phyloP scores from a whole-genome alignment of 495 filamentous ascomycete genomes.

The Annulohypoxylon moriforme region DNA sequence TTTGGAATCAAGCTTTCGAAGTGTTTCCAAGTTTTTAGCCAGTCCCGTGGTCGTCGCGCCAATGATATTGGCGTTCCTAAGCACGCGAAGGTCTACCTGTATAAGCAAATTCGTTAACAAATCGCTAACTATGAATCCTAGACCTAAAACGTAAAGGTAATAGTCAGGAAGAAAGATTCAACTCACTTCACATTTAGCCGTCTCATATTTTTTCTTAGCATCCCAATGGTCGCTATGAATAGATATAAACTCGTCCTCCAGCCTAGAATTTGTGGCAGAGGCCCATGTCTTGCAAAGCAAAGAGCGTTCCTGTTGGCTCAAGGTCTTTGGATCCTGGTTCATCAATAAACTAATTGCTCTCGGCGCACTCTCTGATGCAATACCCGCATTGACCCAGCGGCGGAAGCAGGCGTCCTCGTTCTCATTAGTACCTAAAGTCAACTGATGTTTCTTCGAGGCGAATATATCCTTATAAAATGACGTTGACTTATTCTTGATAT shows the following conservation, averaged over 20 bases:
- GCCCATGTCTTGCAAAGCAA: neutral
- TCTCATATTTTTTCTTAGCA: constrained; percentile 41
- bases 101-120: neutral
- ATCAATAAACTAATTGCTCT: constrained; percentile 1
- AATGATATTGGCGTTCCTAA: constrained; percentile 69
- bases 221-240: constrained; percentile 21
- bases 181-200: constrained; percentile 45
- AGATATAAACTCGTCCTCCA: constrained; percentile 27
- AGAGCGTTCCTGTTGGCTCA: constrained; percentile 14
- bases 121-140: neutral
- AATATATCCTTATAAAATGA: constrained; percentile 47
- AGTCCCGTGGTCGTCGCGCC: constrained; percentile 80
- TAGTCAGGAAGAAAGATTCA: neutral
- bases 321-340: neutral
- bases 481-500: constrained; percentile 9
- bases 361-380: neutral
- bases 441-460: constrained; percentile 24
- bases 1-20: constrained; percentile 69
- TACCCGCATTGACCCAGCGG: constrained; percentile 25
- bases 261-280: neutral
- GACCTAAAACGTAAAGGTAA: too few species aligned
- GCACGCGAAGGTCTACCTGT: constrained; percentile 63
- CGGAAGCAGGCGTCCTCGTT: constrained; percentile 17
- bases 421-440: constrained; percentile 27
- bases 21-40: constrained; percentile 69